Evolutionary conservation across 225 moss, liverwort and hornwort genomes (phyloP), one percentile per base, ranked within the genome.

Genomic region (Neckera pumila): DNA sequence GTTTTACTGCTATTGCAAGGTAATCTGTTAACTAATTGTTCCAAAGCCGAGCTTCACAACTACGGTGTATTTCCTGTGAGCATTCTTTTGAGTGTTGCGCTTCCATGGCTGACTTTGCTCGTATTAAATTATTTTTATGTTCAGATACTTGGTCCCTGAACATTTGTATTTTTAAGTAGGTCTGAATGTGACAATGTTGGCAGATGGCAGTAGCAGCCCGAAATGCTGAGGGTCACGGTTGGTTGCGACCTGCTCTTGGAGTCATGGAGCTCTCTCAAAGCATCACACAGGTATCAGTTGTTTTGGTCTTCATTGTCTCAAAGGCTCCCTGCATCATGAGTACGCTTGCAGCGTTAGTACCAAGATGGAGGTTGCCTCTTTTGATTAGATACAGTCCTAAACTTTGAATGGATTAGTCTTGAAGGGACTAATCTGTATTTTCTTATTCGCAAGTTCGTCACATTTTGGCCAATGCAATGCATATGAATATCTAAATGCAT

Each of bases 261-360:
- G 97, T 97, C 64, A 97, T 99, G 96, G 99, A 99, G 87, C 97
- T 99, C 53, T 99, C 99, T 56, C 99, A 99, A 91, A 93, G 96
- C 91, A 94, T 99, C 85, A 95, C 96, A 63, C 99, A 96, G 96
- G 96, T 96, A 82, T 84, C 69, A 66, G 30, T 80, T 84, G 18
- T 88, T 84, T 69, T 51, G 77, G 27, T 11, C 53, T 54, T 87
- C 34, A 21, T 82, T 40, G 38, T 82, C 26, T 84, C 43, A 73
- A 88, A 74, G 36, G 7, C 58, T 87, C 85, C 63, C 65, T 89
- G 75, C 81, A 72, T 85, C 56, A 28, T 87, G 47, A 81, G 64
- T 34, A 51, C 53, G 53, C 81, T 59, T 85, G 59, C 28, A 65
- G 65, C 49, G 64, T 79, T 58, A 7, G 40, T 76, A 36, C 63